Base-by-base conservation (phyloP, 2,329 filamentous ascomycete genomes). In the Fusarium abutilonis region DNA sequence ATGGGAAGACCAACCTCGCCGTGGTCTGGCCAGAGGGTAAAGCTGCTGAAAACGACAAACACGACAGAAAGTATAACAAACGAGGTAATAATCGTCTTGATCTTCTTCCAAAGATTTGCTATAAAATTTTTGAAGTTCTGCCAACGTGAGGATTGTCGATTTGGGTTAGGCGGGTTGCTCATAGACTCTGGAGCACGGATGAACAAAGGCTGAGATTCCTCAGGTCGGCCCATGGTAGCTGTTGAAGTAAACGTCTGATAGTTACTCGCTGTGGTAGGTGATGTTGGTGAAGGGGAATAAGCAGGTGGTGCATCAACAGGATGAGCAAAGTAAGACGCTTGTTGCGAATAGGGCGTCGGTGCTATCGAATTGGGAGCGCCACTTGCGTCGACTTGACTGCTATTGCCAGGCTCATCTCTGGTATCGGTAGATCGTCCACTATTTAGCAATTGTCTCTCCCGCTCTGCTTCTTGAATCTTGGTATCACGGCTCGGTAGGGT, bases 221-320 rank as follows among this genome's bases (percentile, higher is more conserved):
- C 74, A 3, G 72, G 66, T 10, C 69, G 62, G 6, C 78, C 80
- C 81, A 83, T 83, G 23, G 53, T 75, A 15, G 56, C 56, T 14
- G 52, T 23, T 19, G 57, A 69, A 2, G 69, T 56, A 66, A 83
- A 81, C 8, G 81, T 83, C 56, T 74, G 78, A 67, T 84, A 82
- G 58, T 75, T 77, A 58, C 70, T 44, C 10, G 43, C 53, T 26
- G 52, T 52, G 14, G 71, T 61, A 8, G 75, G 71, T 11, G 78
- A 77, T 19, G 75, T 73, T 14, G 62, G 72, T 13, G 76, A 79
- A 8, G 81, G 80, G 3, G 79, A 80, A 68, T 84, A 84, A 9
- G 82, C 82, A 7, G 82, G 82, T 9, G 82, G 82, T 6, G 81
- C 80, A 52, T 81, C 79, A 36, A 64, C 59, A n/a, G 61, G 63